Evolutionary conservation across 2,329 filamentous ascomycete species (phyloP).

Genomic region (Endocalyx cinctus): DNA sequence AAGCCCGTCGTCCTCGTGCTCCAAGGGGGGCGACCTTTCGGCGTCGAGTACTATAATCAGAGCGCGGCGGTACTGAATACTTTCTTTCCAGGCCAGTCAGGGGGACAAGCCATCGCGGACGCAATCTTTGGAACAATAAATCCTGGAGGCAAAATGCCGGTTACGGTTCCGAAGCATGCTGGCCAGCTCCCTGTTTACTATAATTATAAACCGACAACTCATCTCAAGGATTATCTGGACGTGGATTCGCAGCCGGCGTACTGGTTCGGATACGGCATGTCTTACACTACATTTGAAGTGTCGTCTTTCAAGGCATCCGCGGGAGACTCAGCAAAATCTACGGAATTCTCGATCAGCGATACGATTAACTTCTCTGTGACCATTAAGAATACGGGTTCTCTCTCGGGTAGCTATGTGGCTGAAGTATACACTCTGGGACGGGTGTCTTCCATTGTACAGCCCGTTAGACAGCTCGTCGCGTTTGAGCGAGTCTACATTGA

Average conservation of each 20-base stretch:
- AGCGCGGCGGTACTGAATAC: constrained; percentile 35
- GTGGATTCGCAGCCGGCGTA: constrained; percentile 25
- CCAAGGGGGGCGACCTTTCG: constrained; percentile 37
- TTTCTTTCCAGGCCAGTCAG: constrained; percentile 31
- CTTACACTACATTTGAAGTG: constrained; percentile 27
- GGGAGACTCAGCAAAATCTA: constrained; percentile 1
- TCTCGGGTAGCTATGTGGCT: constrained; percentile 33
- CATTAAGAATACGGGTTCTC: constrained; percentile 29
- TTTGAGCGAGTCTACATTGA: constrained; percentile 35
- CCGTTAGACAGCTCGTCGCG: constrained; percentile 38
- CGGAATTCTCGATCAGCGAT: constrained; percentile 17
- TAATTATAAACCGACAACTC: constrained; percentile 27
- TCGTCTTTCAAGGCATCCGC: constrained; percentile 20
- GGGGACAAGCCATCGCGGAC: constrained; percentile 31
- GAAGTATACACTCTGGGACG: constrained; percentile 38
- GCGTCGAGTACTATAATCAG: constrained; percentile 33
- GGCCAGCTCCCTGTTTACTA: constrained; percentile 33
- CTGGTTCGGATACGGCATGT: constrained; percentile 31
- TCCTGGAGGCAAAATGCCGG: constrained; percentile 29
- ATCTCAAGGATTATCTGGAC: constrained; percentile 26
- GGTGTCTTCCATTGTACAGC: constrained; percentile 35
- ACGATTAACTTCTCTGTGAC: constrained; percentile 30
- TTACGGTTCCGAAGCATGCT: constrained; percentile 29
- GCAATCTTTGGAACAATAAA: constrained; percentile 27
- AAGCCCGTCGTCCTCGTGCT: constrained; percentile 38